Evolutionary conservation across 2,329 filamentous ascomycete genomes (phyloP).

Genomic region (Xylaria sp.): DNA sequence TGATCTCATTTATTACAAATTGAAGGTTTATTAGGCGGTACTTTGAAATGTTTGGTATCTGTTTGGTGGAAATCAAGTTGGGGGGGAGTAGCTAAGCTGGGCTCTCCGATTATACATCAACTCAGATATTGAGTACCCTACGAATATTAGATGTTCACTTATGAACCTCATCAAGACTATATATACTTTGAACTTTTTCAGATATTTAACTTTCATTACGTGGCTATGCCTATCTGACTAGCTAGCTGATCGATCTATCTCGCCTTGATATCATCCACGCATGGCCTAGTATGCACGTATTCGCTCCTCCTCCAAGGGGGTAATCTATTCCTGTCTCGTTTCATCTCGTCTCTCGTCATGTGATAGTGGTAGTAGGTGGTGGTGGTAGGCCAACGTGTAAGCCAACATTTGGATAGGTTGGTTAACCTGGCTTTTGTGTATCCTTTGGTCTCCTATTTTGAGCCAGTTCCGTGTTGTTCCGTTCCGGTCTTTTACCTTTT

Average conservation of each 20-base stretch:
- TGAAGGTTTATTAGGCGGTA: too few relatives aligned
- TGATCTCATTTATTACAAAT: too few relatives aligned
- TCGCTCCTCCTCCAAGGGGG: background rate
- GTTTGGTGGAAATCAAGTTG: too few relatives aligned
- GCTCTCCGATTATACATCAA: too few relatives aligned
- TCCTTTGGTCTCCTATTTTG: conserved; percentile 1
- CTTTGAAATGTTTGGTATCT: too few relatives aligned
- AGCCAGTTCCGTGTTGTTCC: background rate
- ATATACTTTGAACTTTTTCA: background rate
- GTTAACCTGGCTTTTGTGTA: background rate
- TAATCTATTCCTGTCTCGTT: background rate
- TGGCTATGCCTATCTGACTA: background rate
- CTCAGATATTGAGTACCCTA: too few relatives aligned
- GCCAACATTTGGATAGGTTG: background rate
- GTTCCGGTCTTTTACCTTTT: conserved; percentile 12
- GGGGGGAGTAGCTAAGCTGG: too few relatives aligned
- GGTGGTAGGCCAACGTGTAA: background rate
- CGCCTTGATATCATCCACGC: background rate
- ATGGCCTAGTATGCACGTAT: background rate
- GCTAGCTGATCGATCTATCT: background rate
- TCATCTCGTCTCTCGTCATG: conserved; percentile 27
- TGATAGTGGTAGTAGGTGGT: background rate
- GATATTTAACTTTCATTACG: background rate
- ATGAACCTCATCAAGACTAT: too few relatives aligned
- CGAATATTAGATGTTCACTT: too few relatives aligned